Conservation (phyloP, 164 flowering plant genomes). For the Aristolochia fimbriata region DNA sequence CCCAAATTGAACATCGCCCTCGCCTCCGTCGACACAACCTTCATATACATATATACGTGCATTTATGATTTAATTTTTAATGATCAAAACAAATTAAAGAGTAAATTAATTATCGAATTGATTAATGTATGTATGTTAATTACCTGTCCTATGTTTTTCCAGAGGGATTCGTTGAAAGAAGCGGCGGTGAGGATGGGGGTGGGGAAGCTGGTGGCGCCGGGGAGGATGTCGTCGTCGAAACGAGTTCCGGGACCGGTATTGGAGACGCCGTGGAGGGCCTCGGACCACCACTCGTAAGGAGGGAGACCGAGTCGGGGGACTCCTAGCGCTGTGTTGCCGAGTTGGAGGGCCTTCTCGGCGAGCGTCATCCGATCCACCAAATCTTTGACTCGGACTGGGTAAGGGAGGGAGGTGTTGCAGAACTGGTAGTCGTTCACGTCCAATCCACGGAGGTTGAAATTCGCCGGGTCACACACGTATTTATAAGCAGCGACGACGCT, state of each 20-base stretch:
- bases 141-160: constrained; percentile 18
- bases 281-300: constrained; percentile 24
- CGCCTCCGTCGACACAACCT: constrained; percentile 73
- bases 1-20: constrained; percentile 84
- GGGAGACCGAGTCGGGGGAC: constrained; percentile 10
- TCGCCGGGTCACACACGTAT: not conserved
- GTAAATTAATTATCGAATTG: too few relatives aligned
- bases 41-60: too few relatives aligned
- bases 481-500: too few relatives aligned
- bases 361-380: constrained; percentile 8
- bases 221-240: constrained; percentile 7
- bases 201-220: constrained; percentile 32
- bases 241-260: constrained; percentile 9
- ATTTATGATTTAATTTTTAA: too few relatives aligned
- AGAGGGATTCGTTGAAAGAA: constrained; percentile 22
- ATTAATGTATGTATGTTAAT: too few relatives aligned
- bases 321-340: constrained; percentile 7
- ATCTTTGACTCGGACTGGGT: constrained; percentile 5
- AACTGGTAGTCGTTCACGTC: not conserved
- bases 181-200: constrained; percentile 20
- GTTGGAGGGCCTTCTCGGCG: constrained; percentile 8
- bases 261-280: constrained; percentile 30
- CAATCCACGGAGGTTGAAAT: not conserved
- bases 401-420: constrained; percentile 5
- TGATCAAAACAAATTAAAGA: too few relatives aligned